Evolutionary conservation across 1,139 yeast genomes (phyloP).

Genomic region (Suhomyces maxii): DNA sequence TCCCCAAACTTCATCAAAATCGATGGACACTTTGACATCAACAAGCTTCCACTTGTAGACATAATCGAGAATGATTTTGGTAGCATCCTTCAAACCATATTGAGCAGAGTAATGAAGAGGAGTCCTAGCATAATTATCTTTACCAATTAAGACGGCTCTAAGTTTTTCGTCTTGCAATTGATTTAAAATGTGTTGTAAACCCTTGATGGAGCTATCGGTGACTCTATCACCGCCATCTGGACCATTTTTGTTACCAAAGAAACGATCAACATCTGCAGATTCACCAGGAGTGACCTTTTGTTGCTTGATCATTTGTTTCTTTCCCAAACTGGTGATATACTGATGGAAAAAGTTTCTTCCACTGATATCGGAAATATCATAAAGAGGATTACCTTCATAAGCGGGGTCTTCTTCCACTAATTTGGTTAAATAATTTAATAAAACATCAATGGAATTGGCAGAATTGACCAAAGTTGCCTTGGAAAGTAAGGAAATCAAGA

Average conservation of each 20-base stretch:
- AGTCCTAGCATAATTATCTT: conserved; percentile 77
- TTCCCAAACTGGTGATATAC: conserved; percentile 74
- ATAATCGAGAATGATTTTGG: conserved; percentile 55
- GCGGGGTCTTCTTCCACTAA: conserved; percentile 13
- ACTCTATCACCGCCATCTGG: conserved; percentile 55
- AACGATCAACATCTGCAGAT: conserved; percentile 30
- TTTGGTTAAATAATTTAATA: conserved; percentile 35
- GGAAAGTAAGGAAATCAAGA: conserved; percentile 57
- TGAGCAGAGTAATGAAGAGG: conserved; percentile 91
- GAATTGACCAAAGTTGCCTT: conserved; percentile 59
- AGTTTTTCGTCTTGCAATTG: conserved; percentile 40
- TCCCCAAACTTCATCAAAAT: conserved; percentile 66
- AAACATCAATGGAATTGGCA: conserved; percentile 53
- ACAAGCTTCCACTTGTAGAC: conserved; percentile 30
- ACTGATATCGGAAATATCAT: conserved; percentile 71
- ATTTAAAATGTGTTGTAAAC: conserved; percentile 53
- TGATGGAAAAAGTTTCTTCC: conserved; percentile 86
- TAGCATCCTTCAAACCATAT: conserved; percentile 71
- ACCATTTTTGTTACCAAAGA: conserved; percentile 44
- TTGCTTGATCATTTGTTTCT: conserved; percentile 36
- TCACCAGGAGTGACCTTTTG: conserved; percentile 38
- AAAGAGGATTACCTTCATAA: conserved; percentile 27
- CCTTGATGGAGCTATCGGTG: conserved; percentile 40
- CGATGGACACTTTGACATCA: conserved; percentile 51
- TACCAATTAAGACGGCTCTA: conserved; percentile 55